Percentiles rank a stretch among this genome's conserved stretches.
Conservation (phyloP, 1,139 yeast species). For the Magnusiomyces fungicola region DNA sequence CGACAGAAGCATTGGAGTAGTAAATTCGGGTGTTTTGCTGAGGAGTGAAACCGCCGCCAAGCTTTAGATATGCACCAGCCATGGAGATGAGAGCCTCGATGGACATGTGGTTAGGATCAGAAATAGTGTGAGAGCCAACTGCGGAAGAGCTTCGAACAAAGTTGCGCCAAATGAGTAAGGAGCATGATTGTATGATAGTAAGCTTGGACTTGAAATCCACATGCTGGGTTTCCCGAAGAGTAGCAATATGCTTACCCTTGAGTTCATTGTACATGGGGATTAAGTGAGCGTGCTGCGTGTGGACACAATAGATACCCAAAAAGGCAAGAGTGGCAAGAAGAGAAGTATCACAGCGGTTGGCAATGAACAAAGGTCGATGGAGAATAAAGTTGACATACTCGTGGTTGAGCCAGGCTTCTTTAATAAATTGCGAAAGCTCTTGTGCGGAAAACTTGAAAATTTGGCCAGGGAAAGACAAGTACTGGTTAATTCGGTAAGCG, state of each 20-base stretch:
- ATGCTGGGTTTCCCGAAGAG: conserved; percentile 3
- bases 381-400: conserved; percentile 25
- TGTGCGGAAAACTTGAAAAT: not conserved
- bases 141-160: not conserved
- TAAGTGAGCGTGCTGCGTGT: not conserved
- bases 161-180: conserved; percentile 1
- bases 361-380: conserved; percentile 38
- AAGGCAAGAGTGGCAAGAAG: conserved; percentile 34
- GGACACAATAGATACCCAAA: conserved; percentile 34
- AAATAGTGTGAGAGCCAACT: not conserved
- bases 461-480: not conserved
- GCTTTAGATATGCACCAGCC: not conserved
- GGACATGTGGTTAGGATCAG: not conserved
- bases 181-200: not conserved
- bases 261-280: conserved; percentile 4
- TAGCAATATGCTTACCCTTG: conserved; percentile 13
- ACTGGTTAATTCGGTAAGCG: not conserved
- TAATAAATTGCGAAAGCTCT: conserved; percentile 14
- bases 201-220: not conserved
- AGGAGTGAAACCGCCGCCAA: conserved; percentile 2
- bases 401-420: conserved; percentile 19
- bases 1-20: not conserved
- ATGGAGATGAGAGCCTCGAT: conserved; percentile 1
- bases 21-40: not conserved
- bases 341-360: conserved; percentile 28